Base-by-base conservation (phyloP, 2,329 filamentous ascomycete species). In the Neurospora crassa region DNA sequence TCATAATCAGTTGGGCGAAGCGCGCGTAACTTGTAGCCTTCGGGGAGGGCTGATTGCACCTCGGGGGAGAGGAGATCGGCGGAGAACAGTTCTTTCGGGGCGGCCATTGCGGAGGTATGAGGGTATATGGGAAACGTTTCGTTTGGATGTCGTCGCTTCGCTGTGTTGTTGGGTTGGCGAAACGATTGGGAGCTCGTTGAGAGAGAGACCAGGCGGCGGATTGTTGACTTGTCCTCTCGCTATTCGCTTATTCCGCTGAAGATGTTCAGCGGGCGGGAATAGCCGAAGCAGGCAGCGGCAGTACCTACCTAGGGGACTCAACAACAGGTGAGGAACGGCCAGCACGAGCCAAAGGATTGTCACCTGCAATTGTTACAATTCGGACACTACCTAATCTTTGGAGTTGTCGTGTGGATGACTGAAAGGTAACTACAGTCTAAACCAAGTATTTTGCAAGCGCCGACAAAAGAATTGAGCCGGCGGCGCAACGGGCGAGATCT, bases 11-110 rank as follows among this genome's bases (percentile, higher is more conserved):
- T 87, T 76, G 88, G 88, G 76, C 91, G 89, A 68, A 98, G 86
- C 0, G 95, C 90, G 37, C 96, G 93, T 78, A 97, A 88, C 40
- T 85, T 88, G 85, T 98, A 98, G 77, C 91, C 91, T 76, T 90
- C 84, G 63, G 96, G 95, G 0, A 98, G 89, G 20, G 85, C 86
- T 53, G 89, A 84, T 72, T 89, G 83, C 76, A 97, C 92, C 70
- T 88, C 84, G 24, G 92, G 88, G 34, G 93, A 93, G 81, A 98
- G 90, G 78, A 97, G 90, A 73, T 89, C 83, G 74, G 87, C 79
- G 71, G 90, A 87, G 86, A 97, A 97, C 80, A 97, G 91, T 43
- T 89, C 90, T 75, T 87, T 82, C 68, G 84, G 53, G 29, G 29
- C 80, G 70, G 78, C 75, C 79, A 82, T 80, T 76, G 77, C 73